Percentiles rank a stretch among this genome's conserved stretches.
These are phyloP conservation scores for Phoma sp. DNA, from an alignment of 2,329 filamentous ascomycete species.

Conservation along the genomic window DNA sequence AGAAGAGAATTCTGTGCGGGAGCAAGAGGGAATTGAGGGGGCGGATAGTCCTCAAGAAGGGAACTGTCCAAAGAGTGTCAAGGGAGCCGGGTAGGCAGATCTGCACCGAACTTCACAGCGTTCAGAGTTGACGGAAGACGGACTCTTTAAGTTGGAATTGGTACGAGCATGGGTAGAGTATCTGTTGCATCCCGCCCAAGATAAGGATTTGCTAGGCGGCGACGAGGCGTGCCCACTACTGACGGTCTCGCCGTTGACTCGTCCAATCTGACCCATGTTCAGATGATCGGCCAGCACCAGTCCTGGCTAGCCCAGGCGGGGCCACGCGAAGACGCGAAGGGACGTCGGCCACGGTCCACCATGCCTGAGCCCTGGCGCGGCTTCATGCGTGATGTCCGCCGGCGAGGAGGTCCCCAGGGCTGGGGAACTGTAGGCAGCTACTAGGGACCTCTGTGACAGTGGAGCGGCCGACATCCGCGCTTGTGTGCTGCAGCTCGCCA, in stretches of 20 bases:
- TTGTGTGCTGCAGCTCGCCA: slow-evolving; percentile 14
- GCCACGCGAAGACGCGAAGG: slow-evolving; percentile 12
- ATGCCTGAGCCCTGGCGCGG: slow-evolving; percentile 2
- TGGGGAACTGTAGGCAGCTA: slow-evolving; percentile 1
- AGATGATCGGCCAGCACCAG: slow-evolving; percentile 11
- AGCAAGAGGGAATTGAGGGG: slow-evolving; percentile 4
- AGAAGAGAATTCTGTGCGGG: slow-evolving; percentile 16
- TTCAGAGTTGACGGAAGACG: slow-evolving; percentile 6
- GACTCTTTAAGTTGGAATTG: slow-evolving; percentile 22
- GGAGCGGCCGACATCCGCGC: slow-evolving; percentile 7
- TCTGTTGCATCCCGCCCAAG: slow-evolving; percentile 41
- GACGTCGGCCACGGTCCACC: slow-evolving; percentile 2
- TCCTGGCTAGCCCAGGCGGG: slow-evolving; percentile 12
- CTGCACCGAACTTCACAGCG: slow-evolving; percentile 15
- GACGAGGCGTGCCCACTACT: slow-evolving; percentile 13
- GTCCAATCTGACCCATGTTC: slow-evolving; percentile 27
- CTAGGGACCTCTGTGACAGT: not conserved
- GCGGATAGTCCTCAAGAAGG: slow-evolving; percentile 4
- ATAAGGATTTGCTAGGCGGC: slow-evolving; percentile 42
- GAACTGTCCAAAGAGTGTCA: slow-evolving; percentile 6
- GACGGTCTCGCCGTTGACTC: slow-evolving; percentile 28
- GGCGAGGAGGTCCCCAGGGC: slow-evolving; percentile 6
- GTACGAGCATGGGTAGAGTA: slow-evolving; percentile 22
- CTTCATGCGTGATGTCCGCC: slow-evolving; percentile 9
- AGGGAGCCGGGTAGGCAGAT: slow-evolving; percentile 15